phyloP scores from a whole-genome alignment of 257 asterid genomes.

The Solanum etuberosum region DNA sequence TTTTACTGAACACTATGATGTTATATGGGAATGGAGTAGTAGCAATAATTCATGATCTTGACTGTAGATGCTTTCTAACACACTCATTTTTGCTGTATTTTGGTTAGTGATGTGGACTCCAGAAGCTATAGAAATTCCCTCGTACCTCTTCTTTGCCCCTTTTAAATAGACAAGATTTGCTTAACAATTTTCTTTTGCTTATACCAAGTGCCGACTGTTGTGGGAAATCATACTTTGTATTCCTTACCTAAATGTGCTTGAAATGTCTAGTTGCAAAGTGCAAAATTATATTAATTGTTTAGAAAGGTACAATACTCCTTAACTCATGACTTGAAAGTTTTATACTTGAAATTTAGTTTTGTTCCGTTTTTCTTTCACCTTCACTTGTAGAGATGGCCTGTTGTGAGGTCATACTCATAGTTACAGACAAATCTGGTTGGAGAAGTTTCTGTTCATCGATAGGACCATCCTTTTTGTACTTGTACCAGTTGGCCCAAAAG shows the following conservation, averaged over 20 bases:
- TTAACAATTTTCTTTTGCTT: neutral
- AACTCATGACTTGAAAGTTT: neutral
- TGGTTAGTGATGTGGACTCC: neutral
- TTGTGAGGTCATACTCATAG: neutral
- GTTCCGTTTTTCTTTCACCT: neutral
- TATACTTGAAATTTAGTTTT: neutral
- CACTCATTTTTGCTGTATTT: neutral
- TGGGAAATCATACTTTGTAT: neutral
- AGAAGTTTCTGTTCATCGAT: neutral
- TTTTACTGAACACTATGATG: slow-evolving; percentile 15
- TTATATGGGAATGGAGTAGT: slow-evolving; percentile 66
- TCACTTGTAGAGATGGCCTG: neutral
- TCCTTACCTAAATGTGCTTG: neutral
- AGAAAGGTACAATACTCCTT: neutral
- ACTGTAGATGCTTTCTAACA: neutral
- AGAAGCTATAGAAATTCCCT: neutral
- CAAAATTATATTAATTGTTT: neutral
- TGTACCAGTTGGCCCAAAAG: slow-evolving; percentile 61
- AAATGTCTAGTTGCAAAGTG: neutral
- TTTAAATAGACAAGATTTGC: neutral
- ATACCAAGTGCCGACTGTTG: neutral
- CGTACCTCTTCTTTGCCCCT: neutral
- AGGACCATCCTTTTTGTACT: slow-evolving; percentile 27
- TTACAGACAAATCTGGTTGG: neutral
- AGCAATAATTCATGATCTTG: neutral